Evolutionary conservation across 495 filamentous ascomycete species (phyloP), one percentile per base, ranked within the genome.

Genomic region (Talaromyces wortmannii): DNA sequence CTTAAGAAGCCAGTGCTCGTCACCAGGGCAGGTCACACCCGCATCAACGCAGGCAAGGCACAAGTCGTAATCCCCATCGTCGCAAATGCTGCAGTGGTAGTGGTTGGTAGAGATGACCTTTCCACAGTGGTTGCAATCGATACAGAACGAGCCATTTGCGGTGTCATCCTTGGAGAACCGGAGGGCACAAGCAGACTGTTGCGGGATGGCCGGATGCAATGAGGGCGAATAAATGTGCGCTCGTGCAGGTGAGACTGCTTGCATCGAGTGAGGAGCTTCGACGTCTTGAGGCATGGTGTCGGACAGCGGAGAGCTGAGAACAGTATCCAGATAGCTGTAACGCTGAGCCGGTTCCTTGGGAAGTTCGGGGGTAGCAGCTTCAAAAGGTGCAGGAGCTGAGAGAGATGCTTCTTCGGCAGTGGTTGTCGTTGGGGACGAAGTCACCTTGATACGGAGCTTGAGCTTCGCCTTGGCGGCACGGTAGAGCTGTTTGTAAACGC

Each of bases 381-480:
- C 12, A 32, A 12, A 16, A 46, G 52, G 23, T 17, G 30, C 18
- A 40, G 43, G 18, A n/a, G 59, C 61, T 17, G n/a, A 18, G n/a
- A 52, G 40, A 42, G 56, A 7, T 11, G 17, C 36, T 36, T 50
- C 30, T 10, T 57, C 51, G 16, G 18, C 33, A n/a, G 32, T 31
- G 15, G 29, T 11, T 15, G 29, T 63, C 55, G 31, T 50, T 50
- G 44, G 52, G 50, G 56, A 29, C 56, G 62, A 67, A 15, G 82
- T 91, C 48, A 87, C 90, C 59, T 85, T 87, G 49, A 99, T 83
- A 64, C 92, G 90, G 57, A 99, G 85, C 85, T 97, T 99, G 54
- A 91, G 84, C 80, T 99, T 99, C 15, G 94, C 94, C 73, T 97
- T 99, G 57, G 95, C 94, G 64, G 94, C 94, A 59, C 94, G 89